These are phyloP conservation scores for Rhizopogon vinicolor DNA, from an alignment of 768 basidiomycete genomes.

Conservation along the genomic window DNA sequence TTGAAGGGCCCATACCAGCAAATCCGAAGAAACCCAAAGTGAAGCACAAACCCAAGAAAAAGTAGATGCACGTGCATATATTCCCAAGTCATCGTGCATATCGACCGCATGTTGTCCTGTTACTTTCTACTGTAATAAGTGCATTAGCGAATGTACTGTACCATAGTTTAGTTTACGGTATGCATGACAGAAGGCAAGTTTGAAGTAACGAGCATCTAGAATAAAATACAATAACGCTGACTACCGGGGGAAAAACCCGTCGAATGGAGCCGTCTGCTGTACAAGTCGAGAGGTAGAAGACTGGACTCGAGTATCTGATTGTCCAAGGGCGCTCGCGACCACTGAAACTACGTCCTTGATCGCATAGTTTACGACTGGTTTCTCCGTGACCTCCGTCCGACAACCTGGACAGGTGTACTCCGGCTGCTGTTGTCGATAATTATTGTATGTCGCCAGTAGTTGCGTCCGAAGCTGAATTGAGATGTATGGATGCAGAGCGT, in stretches of 20 bases:
- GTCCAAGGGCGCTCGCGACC: constrained; percentile 46
- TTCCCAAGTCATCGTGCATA: background rate
- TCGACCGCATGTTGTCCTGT: background rate
- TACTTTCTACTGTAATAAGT: constrained; percentile 1
- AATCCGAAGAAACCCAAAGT: constrained; percentile 29
- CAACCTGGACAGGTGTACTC: constrained; percentile 69
- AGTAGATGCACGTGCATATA: constrained; percentile 13
- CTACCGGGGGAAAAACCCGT: constrained; percentile 37
- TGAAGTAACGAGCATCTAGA: background rate
- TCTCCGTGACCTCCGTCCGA: constrained; percentile 40
- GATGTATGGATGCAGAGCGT: constrained; percentile 4
- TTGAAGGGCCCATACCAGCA: constrained; percentile 39
- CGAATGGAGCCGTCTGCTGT: constrained; percentile 33
- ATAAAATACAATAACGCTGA: background rate
- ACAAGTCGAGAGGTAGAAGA: background rate
- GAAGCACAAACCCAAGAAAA: constrained; percentile 41
- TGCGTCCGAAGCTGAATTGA: constrained; percentile 11
- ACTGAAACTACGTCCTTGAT: constrained; percentile 53
- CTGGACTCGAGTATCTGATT: constrained; percentile 32
- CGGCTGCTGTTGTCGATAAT: constrained; percentile 33
- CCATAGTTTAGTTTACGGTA: background rate
- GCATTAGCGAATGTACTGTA: background rate
- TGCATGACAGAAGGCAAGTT: background rate
- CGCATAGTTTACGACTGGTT: constrained; percentile 57
- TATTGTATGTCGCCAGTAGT: constrained; percentile 13